Conservation (phyloP, 176 grass and related monocot species). For the Miscanthus lutarioriparius region DNA sequence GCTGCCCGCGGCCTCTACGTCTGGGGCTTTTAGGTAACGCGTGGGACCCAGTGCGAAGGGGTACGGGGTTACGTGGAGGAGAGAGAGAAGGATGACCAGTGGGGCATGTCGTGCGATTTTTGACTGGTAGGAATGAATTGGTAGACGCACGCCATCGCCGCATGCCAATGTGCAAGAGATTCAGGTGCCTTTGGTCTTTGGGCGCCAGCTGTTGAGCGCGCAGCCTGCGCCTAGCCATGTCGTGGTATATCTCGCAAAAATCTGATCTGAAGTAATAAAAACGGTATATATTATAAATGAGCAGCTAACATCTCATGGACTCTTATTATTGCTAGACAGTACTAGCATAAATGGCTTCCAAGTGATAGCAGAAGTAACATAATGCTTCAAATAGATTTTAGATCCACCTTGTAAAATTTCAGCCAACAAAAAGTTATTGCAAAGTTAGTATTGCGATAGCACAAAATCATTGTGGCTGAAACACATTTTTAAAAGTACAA, state of each 20-base stretch:
- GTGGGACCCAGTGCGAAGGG: conserved; percentile 30
- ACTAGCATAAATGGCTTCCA: neutral
- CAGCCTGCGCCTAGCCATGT: neutral
- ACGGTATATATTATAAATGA: neutral
- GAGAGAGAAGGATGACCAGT: conserved; percentile 17
- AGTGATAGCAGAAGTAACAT: neutral
- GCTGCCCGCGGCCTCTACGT: neutral
- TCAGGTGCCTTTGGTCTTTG: conserved; percentile 4
- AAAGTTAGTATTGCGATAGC: too few relatives aligned
- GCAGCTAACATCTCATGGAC: neutral
- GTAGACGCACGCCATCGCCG: conserved; percentile 32
- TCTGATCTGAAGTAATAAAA: too few relatives aligned
- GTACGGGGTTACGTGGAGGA: conserved; percentile 43
- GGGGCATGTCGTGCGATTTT: conserved; percentile 30
- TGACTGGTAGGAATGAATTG: conserved; percentile 30
- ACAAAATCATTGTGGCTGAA: neutral
- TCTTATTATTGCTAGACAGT: neutral
- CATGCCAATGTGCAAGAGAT: neutral
- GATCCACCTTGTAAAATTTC: too few relatives aligned
- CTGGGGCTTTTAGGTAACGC: conserved; percentile 37
- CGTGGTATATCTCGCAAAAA: too few relatives aligned
- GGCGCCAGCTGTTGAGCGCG: neutral
- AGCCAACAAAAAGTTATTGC: neutral
- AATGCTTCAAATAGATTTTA: neutral
- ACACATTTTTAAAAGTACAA: neutral